phyloP scores from a whole-genome alignment of 495 filamentous ascomycete species.

The Penicillium canescens region DNA sequence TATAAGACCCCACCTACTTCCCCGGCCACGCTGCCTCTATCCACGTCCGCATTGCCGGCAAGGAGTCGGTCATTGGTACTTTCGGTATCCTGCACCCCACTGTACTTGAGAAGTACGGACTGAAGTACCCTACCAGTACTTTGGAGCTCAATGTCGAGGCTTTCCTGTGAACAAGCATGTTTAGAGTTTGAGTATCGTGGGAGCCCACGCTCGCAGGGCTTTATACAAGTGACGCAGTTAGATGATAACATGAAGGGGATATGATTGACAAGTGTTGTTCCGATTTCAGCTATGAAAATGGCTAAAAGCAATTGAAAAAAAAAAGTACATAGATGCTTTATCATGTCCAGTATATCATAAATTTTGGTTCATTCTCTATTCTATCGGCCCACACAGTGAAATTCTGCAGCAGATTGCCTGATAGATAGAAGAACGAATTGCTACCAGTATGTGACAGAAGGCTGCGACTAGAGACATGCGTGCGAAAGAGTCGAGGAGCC shows the following conservation, averaged over 20 bases:
- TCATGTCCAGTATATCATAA: too few relatives aligned
- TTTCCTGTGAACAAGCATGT: slow-evolving; percentile 63
- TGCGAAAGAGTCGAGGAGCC: too few relatives aligned
- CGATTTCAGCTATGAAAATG: slow-evolving; percentile 20
- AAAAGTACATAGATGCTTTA: slow-evolving; percentile 8
- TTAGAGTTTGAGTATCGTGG: not conserved
- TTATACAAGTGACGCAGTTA: slow-evolving; percentile 19
- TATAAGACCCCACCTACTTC: slow-evolving; percentile 82
- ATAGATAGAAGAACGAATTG: too few relatives aligned
- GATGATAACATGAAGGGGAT: slow-evolving; percentile 28
- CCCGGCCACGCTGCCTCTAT: slow-evolving; percentile 83
- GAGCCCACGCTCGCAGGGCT: too few relatives aligned
- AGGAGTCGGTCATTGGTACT: slow-evolving; percentile 72
- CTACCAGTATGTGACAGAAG: too few relatives aligned
- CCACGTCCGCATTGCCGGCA: slow-evolving; percentile 67
- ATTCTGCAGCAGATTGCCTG: too few relatives aligned
- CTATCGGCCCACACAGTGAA: too few relatives aligned
- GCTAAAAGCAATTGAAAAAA: slow-evolving; percentile 20
- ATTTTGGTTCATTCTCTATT: too few relatives aligned
- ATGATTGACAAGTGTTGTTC: slow-evolving; percentile 8
- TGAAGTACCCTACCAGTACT: slow-evolving; percentile 92
- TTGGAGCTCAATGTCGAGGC: slow-evolving; percentile 94
- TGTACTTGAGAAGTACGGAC: slow-evolving; percentile 90
- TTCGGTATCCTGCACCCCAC: slow-evolving; percentile 94
- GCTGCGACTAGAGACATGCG: too few relatives aligned